A percentile compares a stretch with the other conserved stretches of the same genome.
phyloP scores from a whole-genome alignment of 805 yeast species.

The Saccharomyces kudriavzevii region DNA sequence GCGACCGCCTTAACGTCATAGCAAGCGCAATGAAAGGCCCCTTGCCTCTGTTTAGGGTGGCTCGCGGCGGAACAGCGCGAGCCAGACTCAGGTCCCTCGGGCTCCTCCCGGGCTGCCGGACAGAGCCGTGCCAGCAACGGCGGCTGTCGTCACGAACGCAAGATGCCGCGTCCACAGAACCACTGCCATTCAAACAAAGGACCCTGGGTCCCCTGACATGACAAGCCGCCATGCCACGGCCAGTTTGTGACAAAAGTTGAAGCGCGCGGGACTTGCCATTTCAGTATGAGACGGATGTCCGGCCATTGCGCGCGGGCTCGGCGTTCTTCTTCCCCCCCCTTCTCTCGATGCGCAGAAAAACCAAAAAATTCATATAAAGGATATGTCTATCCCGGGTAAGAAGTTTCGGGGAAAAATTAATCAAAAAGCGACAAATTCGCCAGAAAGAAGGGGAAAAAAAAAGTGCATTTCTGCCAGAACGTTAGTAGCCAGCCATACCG shows the following conservation, averaged over 20 bases:
- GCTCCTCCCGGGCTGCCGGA: conserved; percentile 1
- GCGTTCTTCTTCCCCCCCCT: neutral
- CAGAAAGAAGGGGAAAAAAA: neutral
- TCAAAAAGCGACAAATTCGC: too few species aligned
- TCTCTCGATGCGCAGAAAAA: too few species aligned
- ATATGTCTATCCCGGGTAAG: neutral
- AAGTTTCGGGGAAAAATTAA: neutral
- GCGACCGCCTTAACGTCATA: neutral
- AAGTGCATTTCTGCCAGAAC: neutral
- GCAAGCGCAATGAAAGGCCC: neutral
- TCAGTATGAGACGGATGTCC: neutral
- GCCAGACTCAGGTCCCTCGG: too few species aligned
- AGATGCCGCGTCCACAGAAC: too few species aligned
- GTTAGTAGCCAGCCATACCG: neutral
- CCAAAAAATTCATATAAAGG: too few species aligned
- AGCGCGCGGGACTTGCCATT: neutral
- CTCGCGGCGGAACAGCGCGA: neutral
- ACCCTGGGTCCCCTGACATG: neutral
- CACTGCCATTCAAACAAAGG: neutral
- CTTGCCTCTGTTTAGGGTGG: neutral
- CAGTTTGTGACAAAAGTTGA: neutral
- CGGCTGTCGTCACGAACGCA: neutral
- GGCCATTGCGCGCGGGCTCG: neutral
- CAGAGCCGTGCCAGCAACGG: neutral
- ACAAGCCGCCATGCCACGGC: neutral